Base-by-base conservation (phyloP, 257 asterid species). In the Misopates orontium region DNA sequence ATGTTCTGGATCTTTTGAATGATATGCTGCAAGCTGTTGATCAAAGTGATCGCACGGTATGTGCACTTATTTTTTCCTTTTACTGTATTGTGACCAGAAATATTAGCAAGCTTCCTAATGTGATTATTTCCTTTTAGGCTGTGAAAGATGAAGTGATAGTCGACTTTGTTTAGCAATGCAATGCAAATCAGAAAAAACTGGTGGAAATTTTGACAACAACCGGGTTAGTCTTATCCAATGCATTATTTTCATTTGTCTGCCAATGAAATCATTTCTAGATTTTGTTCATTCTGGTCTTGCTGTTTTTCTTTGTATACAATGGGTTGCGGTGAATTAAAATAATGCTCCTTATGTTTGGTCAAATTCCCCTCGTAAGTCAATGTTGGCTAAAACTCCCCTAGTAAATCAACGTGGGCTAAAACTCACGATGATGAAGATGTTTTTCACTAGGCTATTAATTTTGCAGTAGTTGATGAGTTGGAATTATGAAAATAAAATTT, bases 11-110 rank as follows among this genome's bases (percentile, higher is more conserved):
- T 66, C 95, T 92, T 73, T 77, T 92, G 73, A 64, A 82, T 42
- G 97, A 87, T 75, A 92, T 92, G 98, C 74, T 92, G 77, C 87
- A 71, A 76, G 98, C 98, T 61, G 79, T 78, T 71, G 77, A 86
- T 72, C 85, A 90, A 51, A 80, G 70, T 4, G 85, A 85, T 75
- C 82, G 67, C 54, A 36, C 62, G 87, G 96, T 91, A 89, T 39
- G 14, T 70, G 61, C 17, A 49, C 31, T 65, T 22, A 24, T 28
- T 24, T 28, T 41, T 40, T 24, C 39, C 44, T 69, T 51, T 54
- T 42, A 59, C 13, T 11, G 66, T 4, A 17, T 41, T 48, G 12
- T 67, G 24, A 22, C 36, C 14, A 50, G 55, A 55, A 52, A 49
- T 58, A 18, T 21, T 64, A 20, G 59, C 45, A 40, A 20, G 21